These are phyloP conservation scores for Syzygium grande DNA, from an alignment of 345 rosid species.

Conservation along the genomic window DNA sequence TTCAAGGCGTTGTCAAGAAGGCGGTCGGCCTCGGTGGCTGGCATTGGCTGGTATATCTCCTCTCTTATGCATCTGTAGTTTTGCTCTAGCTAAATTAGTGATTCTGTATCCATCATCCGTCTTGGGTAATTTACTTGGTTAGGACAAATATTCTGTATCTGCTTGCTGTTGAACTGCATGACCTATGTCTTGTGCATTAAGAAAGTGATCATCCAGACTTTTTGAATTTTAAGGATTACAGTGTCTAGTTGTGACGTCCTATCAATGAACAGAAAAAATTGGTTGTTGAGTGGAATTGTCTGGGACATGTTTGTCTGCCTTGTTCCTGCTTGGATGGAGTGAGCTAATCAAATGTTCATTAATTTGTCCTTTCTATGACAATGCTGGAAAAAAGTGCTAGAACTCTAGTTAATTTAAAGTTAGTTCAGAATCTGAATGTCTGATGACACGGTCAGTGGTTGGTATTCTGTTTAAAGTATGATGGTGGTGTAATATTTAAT, in stretches of 20 bases:
- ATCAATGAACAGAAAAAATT: background rate
- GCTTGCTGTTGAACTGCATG: background rate
- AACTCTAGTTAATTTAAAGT: background rate
- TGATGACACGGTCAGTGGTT: background rate
- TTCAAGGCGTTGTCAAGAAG: slow-evolving; percentile 72
- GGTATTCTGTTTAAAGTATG: background rate
- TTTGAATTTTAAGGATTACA: background rate
- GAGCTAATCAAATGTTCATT: background rate
- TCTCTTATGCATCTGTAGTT: background rate
- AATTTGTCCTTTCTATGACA: background rate
- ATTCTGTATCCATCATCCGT: background rate
- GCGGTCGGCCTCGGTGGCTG: slow-evolving; percentile 77
- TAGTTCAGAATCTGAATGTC: background rate
- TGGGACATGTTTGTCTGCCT: background rate
- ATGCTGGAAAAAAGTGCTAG: background rate
- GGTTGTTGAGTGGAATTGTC: background rate
- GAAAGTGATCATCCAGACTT: background rate
- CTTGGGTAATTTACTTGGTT: background rate
- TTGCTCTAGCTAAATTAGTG: background rate
- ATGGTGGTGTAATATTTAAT: background rate
- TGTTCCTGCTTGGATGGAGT: background rate
- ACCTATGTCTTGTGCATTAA: background rate
- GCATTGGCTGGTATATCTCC: slow-evolving; percentile 65
- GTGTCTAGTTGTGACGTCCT: background rate
- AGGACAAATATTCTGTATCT: background rate